Evolutionary conservation across 75 land plant genomes (phyloP).

Genomic region (Pseudotsuga menziesii): DNA sequence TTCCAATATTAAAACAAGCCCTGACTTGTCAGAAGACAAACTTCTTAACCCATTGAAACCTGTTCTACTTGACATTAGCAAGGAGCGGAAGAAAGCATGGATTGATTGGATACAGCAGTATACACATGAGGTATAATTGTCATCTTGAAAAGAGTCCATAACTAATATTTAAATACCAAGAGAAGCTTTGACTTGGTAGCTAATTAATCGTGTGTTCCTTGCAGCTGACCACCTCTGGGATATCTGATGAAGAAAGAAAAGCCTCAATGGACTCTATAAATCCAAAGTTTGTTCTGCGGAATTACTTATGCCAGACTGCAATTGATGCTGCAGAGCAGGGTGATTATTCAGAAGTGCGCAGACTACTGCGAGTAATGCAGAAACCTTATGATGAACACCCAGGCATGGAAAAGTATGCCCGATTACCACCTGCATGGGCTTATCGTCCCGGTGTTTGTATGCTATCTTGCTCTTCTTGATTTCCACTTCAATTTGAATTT

Average conservation of each 20-base stretch:
- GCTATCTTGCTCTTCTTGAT: conserved; percentile 96
- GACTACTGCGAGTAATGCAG: conserved; percentile 81
- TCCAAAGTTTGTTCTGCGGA: conserved; percentile 84
- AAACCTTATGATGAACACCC: conserved; percentile 90
- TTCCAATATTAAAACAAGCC: conserved; percentile 68
- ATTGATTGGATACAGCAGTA: conserved; percentile 71
- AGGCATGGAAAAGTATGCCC: conserved; percentile 93
- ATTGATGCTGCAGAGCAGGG: conserved; percentile 93
- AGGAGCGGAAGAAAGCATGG: conserved; percentile 93
- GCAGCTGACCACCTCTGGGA: conserved; percentile 67
- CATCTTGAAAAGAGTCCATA: not conserved
- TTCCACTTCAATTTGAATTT: too few species aligned
- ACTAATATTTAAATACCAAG: conserved; percentile 6
- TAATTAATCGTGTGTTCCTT: conserved; percentile 2
- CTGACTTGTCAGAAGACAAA: conserved; percentile 58
- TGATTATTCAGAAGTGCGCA: conserved; percentile 70
- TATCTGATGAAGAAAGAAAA: conserved; percentile 77
- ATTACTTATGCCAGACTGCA: conserved; percentile 92
- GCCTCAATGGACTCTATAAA: conserved; percentile 77
- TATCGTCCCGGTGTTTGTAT: conserved; percentile 98
- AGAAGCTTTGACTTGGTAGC: not conserved
- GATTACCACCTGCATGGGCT: conserved; percentile 99
- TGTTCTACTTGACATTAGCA: conserved; percentile 78
- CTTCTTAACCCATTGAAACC: conserved; percentile 77
- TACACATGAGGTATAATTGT: conserved; percentile 62